These are phyloP conservation scores for Phalaenopsis hybrid DNA, from an alignment of 116 monocot species.

Conservation along the genomic window DNA sequence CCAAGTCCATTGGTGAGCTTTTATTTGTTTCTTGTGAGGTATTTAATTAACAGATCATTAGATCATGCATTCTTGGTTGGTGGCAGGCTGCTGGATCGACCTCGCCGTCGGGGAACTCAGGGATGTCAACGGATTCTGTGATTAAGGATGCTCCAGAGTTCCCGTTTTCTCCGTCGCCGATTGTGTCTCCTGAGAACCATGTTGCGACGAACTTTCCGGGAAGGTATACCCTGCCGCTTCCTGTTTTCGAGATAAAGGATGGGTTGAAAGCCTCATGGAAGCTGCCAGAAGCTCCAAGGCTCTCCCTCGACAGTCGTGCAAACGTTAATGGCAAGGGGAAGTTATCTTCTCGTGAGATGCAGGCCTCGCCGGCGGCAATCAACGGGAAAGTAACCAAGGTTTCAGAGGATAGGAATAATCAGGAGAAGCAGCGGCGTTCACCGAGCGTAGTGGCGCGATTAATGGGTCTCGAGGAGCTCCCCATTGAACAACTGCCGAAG, in stretches of 20 bases:
- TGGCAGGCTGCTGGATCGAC: conserved; percentile 42
- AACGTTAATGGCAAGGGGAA: neutral
- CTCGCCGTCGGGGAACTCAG: conserved; percentile 76
- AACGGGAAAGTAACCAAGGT: conserved; percentile 2
- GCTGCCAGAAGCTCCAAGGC: conserved; percentile 62
- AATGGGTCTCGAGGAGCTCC: conserved; percentile 84
- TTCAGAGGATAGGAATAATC: conserved; percentile 2
- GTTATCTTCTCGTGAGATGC: conserved; percentile 49
- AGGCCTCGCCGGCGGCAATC: conserved; percentile 17
- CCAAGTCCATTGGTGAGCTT: conserved; percentile 39
- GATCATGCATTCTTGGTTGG: neutral
- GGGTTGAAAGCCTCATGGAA: conserved; percentile 58
- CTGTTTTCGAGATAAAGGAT: conserved; percentile 50
- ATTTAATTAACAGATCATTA: neutral
- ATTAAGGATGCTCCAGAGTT: neutral
- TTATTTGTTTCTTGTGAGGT: neutral
- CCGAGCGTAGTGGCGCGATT: conserved; percentile 85
- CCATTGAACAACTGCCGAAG: conserved; percentile 11
- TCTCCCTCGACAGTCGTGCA: conserved; percentile 82
- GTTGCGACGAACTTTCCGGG: conserved; percentile 12
- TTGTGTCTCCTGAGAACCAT: conserved; percentile 24
- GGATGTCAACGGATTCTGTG: conserved; percentile 7
- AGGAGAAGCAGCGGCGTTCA: conserved; percentile 45
- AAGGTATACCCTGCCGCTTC: conserved; percentile 23
- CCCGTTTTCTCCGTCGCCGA: conserved; percentile 8